Percentiles rank a stretch among this genome's conserved stretches.
Evolutionary conservation across 1,139 yeast species (phyloP).

Genomic region (Spathaspora jeffriesii): DNA sequence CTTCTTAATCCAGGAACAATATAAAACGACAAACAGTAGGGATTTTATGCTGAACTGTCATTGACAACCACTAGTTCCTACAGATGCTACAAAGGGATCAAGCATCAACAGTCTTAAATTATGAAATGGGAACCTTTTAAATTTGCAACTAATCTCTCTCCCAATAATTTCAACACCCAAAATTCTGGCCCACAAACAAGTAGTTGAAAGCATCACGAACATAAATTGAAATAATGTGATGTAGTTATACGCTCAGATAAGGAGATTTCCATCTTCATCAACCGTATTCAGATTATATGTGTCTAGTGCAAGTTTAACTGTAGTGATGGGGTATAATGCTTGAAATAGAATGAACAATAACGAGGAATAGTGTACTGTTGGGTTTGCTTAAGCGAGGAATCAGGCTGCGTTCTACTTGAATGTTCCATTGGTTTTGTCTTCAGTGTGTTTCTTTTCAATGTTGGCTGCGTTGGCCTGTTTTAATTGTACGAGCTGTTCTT

Average conservation of each 20-base stretch:
- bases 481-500: too few relatives aligned
- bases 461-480: slow-evolving; percentile 29
- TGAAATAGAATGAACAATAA: slow-evolving; percentile 45
- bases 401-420: slow-evolving; percentile 38
- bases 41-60: slow-evolving; percentile 20
- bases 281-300: slow-evolving; percentile 38
- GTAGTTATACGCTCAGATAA: slow-evolving; percentile 50
- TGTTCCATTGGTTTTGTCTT: slow-evolving; percentile 22
- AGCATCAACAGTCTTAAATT: slow-evolving; percentile 56
- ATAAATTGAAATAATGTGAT: slow-evolving; percentile 41
- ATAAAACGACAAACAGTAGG: slow-evolving; percentile 59
- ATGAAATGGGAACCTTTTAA: slow-evolving; percentile 28
- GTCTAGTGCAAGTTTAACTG: slow-evolving; percentile 46
- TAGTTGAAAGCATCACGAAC: slow-evolving; percentile 47
- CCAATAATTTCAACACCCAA: slow-evolving; percentile 47
- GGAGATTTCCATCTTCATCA: slow-evolving; percentile 40
- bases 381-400: slow-evolving; percentile 43
- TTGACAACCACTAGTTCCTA: slow-evolving; percentile 30
- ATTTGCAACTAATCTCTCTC: slow-evolving; percentile 42
- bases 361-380: slow-evolving; percentile 37
- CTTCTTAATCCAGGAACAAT: slow-evolving; percentile 64
- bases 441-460: slow-evolving; percentile 32
- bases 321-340: slow-evolving; percentile 48
- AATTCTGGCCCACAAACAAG: slow-evolving; percentile 52
- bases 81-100: slow-evolving; percentile 41